Evolutionary conservation across 1,284 basidiomycete genomes (phyloP), one percentile per base, ranked within the genome.

Genomic region (Porodaedalea pini): DNA sequence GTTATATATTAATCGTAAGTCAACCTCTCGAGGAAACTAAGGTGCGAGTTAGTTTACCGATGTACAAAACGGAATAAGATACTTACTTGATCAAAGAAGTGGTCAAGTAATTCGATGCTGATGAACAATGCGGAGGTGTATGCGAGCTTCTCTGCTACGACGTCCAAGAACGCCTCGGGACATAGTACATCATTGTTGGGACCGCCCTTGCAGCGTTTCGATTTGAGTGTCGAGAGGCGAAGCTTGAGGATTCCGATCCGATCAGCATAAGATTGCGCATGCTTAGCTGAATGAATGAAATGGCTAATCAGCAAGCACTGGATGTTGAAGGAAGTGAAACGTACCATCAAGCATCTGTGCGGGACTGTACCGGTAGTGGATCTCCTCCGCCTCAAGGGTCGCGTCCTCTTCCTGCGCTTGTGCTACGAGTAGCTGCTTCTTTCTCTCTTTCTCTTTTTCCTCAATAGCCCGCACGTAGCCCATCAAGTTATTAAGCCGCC

Each of bases 101-200:
- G 94, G 67, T 95, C 92, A 1, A 99, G 81, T 7, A 99, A 78
- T 71, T 99, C 96, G 59, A 98, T 95, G 73, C 92, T 98, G 79
- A 99, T 96, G 73, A 99, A 99, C 90, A 98, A 94, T 1, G 95
- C 87, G 0, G 93, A 91, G 0, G 95, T 98, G 69, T 95, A 91
- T 0, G 96, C 94, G 34, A 99, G 80, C 73, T 99, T 98, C 71
- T 98, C 94, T 2, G 96, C 93, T 8, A 99, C 94, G 29, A 97
- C 93, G 65, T 94, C 89, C 60, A 99, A 78, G 81, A 99, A 99
- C 0, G 92, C 90, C 70, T 99, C 97, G 0, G 97, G 97, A 71
- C 97, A 99, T 68, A 98, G 83, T 2, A 87, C 80, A 56, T 95
- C 89, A 62, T 83, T 90, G 47, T 92, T 86, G 0, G 94, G 93